Percentiles rank a stretch among this genome's conserved stretches.
Evolutionary conservation across 2,329 filamentous ascomycete genomes (phyloP).

Genomic region (Hymenoscyphus scutula): DNA sequence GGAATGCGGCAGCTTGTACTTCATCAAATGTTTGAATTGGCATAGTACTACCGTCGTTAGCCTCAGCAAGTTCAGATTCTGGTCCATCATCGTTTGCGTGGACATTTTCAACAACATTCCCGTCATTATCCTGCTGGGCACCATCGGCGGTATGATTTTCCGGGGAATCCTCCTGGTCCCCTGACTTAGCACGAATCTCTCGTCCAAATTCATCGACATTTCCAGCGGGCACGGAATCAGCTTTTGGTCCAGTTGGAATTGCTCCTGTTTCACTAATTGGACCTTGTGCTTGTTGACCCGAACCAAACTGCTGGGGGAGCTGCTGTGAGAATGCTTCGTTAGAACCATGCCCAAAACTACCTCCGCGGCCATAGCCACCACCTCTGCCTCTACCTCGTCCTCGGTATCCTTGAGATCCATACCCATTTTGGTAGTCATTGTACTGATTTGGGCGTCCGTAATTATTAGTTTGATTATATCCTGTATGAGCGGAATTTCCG

Average conservation of each 20-base stretch:
- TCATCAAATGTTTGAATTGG: constrained; percentile 38
- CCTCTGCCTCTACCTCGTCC: constrained; percentile 41
- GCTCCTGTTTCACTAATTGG: constrained; percentile 32
- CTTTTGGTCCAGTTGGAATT: constrained; percentile 34
- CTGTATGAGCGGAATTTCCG: constrained; percentile 62
- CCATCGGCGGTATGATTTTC: constrained; percentile 10
- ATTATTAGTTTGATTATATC: constrained; percentile 74
- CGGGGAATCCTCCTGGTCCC: constrained; percentile 24
- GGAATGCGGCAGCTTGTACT: constrained; percentile 43
- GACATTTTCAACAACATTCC: constrained; percentile 13
- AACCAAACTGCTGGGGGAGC: constrained; percentile 31
- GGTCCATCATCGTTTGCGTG: constrained; percentile 19
- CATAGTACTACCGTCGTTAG: constrained; percentile 23
- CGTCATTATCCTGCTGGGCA: constrained; percentile 5
- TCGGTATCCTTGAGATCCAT: constrained; percentile 54
- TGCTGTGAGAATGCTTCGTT: constrained; percentile 35
- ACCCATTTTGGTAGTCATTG: constrained; percentile 65
- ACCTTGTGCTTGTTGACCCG: constrained; percentile 30
- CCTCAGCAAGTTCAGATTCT: constrained; percentile 18
- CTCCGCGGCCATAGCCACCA: constrained; percentile 34
- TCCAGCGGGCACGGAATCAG: constrained; percentile 23
- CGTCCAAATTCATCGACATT: constrained; percentile 38
- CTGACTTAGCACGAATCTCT: constrained; percentile 34
- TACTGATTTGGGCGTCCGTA: constrained; percentile 67
- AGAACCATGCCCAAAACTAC: constrained; percentile 32